Evolutionary conservation across 108 stramenopile species (phyloP).

Genomic region (Fragilariopsis cylindrus): DNA sequence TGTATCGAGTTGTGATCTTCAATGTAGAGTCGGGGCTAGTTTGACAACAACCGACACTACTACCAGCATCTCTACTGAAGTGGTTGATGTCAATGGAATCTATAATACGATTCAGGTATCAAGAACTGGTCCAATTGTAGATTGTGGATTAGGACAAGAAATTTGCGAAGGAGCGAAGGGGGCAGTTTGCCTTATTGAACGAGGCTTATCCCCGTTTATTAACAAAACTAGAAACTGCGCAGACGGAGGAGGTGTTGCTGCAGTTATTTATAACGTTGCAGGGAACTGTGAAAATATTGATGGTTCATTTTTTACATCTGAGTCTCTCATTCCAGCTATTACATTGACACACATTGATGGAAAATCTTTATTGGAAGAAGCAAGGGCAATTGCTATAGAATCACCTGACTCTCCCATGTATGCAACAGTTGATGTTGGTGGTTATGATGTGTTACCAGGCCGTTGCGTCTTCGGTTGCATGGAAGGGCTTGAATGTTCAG

Average conservation of each 20-base stretch:
- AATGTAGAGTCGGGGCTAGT: not conserved
- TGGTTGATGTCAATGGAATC: not conserved
- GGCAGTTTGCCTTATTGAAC: constrained; percentile 1
- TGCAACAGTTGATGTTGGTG: constrained; percentile 4
- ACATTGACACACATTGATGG: constrained; percentile 7
- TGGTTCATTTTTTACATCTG: not conserved
- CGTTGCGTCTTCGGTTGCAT: constrained; percentile 2
- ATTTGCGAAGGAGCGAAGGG: constrained; percentile 6
- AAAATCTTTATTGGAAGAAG: not conserved
- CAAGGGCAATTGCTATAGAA: not conserved
- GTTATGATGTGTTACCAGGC: not conserved
- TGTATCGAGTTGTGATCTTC: not conserved
- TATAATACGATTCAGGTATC: not conserved
- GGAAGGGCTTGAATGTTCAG: not conserved
- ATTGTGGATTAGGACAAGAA: constrained; percentile 12
- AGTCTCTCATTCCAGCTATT: not conserved
- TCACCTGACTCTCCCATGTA: not conserved
- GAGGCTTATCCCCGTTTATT: not conserved
- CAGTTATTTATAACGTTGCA: constrained; percentile 11
- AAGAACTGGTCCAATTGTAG: constrained; percentile 1
- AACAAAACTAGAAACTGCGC: constrained; percentile 17
- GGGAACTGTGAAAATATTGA: not conserved
- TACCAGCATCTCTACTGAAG: not conserved
- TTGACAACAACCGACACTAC: not conserved
- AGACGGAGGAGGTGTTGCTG: constrained; percentile 9